Evolutionary conservation across 2,329 filamentous ascomycete species (phyloP), one percentile per base, ranked within the genome.

Genomic region (Beauveria bassiana): DNA sequence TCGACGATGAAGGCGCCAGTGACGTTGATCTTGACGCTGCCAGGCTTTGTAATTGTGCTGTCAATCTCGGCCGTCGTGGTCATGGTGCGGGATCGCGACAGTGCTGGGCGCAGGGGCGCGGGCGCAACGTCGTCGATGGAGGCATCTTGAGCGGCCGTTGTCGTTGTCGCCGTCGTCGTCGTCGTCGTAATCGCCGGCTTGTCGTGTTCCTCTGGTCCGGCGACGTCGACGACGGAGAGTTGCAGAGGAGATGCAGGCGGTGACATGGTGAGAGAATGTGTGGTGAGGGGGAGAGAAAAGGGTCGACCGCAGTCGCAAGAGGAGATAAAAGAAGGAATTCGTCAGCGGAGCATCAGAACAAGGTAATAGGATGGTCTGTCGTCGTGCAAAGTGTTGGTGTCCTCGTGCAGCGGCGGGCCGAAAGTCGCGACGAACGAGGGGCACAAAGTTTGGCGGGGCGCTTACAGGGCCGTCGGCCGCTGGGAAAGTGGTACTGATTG

Each of bases 1-100:
- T 97, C 91, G 69, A 96, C 92, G 66, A 99, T 98, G 71, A 96
- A 97, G 45, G 95, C 95, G 70, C 93, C 95, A 73, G 92, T 87
- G 66, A 98, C 93, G 73, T 99, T 98, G 78, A 99, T 98, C 76
- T 90, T 89, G 70, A 97, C 92, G 16, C 89, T 83, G 26, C 85
- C 85, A 2, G 85, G 85, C 68, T 84, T 82, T 59, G 77, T 82
- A 68, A 88, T 82, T 54, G 82, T 82, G 68, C 77, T 84, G 72
- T 84, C 81, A 61, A 86, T 85, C 72, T 85, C 82, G 67, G 82
- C 78, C 12, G 79, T 81, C 64, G 77, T 79, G 42, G 79, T 83
- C 71, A 72, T 72, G 31, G 72, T 72, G 50, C 58, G 58, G 24
- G 58, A 60, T 40, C 58, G 58, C 26, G 58, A 53, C 16, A 52